These are phyloP conservation scores for Erodium trifolium DNA, from an alignment of 441 rosid species.

Conservation along the genomic window DNA sequence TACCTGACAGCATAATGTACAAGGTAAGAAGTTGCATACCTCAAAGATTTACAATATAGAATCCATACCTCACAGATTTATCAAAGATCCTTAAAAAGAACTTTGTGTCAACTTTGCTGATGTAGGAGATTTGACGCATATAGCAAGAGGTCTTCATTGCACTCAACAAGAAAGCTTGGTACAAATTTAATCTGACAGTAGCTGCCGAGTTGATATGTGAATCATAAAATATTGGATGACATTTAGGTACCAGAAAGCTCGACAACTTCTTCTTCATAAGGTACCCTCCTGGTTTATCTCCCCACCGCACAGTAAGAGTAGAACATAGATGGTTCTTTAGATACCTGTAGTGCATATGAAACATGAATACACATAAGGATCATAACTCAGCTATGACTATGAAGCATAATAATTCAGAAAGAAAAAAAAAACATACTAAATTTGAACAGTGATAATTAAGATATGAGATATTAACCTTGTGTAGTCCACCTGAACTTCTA, in stretches of 20 bases:
- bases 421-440: no score
- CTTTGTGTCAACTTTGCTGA: slow-evolving; percentile 38
- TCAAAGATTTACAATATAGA: background rate
- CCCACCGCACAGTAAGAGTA: slow-evolving; percentile 58
- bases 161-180: slow-evolving; percentile 67
- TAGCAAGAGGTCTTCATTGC: slow-evolving; percentile 91
- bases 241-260: slow-evolving; percentile 60
- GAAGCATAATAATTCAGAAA: no score
- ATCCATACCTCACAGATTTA: slow-evolving; percentile 47
- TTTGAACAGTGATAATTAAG: background rate
- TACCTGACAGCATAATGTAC: slow-evolving; percentile 32
- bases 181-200: slow-evolving; percentile 69
- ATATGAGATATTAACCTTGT: slow-evolving; percentile 35
- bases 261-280: slow-evolving; percentile 40
- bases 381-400: no score
- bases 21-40: background rate
- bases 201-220: slow-evolving; percentile 63
- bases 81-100: slow-evolving; percentile 34
- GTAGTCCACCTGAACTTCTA: slow-evolving; percentile 88
- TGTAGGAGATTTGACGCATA: slow-evolving; percentile 40
- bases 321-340: slow-evolving; percentile 51
- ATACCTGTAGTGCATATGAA: slow-evolving; percentile 42
- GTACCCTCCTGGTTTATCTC: slow-evolving; percentile 33
- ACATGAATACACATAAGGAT: no score
- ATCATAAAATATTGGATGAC: slow-evolving; percentile 75